Conservation (phyloP, 495 filamentous ascomycete genomes). For the Choiromyces venosus region DNA sequence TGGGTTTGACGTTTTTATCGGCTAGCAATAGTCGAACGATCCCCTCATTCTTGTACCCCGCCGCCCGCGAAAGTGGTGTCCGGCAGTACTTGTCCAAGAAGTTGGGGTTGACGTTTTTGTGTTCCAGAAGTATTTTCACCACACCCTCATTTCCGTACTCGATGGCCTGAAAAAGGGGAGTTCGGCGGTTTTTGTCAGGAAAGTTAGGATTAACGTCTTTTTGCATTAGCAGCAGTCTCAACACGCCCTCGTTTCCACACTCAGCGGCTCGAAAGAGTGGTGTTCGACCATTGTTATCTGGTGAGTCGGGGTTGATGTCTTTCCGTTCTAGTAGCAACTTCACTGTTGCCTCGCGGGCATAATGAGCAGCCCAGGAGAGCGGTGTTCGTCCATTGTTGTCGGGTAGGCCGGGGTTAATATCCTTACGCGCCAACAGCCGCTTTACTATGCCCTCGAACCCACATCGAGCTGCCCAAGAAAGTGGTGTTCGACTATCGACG, state of each 20-base stretch:
- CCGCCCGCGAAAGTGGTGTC: neutral
- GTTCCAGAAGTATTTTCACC: neutral
- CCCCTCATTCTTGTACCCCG: neutral
- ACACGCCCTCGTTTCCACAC: neutral
- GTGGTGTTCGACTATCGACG: neutral
- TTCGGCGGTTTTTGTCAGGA: neutral
- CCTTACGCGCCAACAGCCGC: neutral
- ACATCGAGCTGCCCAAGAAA: neutral
- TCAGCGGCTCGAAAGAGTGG: neutral
- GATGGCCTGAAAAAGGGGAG: neutral
- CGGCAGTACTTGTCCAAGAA: neutral
- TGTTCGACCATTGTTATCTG: neutral
- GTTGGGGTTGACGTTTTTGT: neutral
- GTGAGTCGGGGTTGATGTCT: neutral
- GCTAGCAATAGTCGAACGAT: neutral
- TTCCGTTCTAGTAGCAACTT: neutral
- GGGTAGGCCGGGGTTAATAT: neutral
- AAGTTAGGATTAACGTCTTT: neutral
- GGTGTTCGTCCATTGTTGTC: neutral
- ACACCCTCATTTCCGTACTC: neutral
- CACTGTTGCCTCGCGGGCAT: neutral
- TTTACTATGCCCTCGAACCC: neutral
- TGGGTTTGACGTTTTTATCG: neutral
- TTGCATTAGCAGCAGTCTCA: neutral
- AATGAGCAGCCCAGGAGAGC: neutral